Percentiles rank a stretch among this genome's conserved stretches.
phyloP scores from a whole-genome alignment of 2,329 filamentous ascomycete genomes.

The Arthrobotrys conoides region DNA sequence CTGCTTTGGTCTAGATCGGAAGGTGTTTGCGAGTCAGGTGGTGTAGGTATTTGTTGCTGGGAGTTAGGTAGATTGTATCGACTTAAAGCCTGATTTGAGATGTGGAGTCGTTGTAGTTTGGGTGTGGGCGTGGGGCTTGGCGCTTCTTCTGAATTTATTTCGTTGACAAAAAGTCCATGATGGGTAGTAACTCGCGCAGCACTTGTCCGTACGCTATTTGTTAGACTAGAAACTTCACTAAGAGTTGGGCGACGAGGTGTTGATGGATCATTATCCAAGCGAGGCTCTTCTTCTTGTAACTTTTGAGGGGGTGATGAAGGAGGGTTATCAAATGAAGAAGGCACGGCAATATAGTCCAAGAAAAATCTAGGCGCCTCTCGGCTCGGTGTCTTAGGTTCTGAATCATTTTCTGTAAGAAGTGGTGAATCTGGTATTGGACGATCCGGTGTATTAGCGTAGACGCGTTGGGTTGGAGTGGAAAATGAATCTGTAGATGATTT shows the following conservation, averaged over 20 bases:
- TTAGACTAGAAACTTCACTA: slow-evolving; percentile 19
- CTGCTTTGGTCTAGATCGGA: slow-evolving; percentile 39
- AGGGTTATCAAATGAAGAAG: slow-evolving; percentile 8
- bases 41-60: slow-evolving; percentile 33
- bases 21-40: slow-evolving; percentile 45
- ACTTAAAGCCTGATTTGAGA: neutral
- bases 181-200: slow-evolving; percentile 15
- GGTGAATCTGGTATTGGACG: slow-evolving; percentile 50
- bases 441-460: slow-evolving; percentile 13
- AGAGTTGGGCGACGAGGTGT: slow-evolving; percentile 20
- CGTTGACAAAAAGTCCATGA: slow-evolving; percentile 1
- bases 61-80: neutral
- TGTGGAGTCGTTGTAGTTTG: neutral
- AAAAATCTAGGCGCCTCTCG: slow-evolving; percentile 28
- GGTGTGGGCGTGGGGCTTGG: slow-evolving; percentile 37
- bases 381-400: slow-evolving; percentile 24
- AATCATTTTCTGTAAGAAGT: slow-evolving; percentile 23
- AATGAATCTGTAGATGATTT: slow-evolving; percentile 21
- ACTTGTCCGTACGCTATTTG: slow-evolving; percentile 38
- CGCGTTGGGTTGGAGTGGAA: slow-evolving; percentile 30
- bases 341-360: slow-evolving; percentile 44
- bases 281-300: neutral
- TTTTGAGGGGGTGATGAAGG: slow-evolving; percentile 11
- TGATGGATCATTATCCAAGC: slow-evolving; percentile 11
- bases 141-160: slow-evolving; percentile 23